phyloP scores from a whole-genome alignment of 129 eudicot species.

The Oenanthe sinensis region DNA sequence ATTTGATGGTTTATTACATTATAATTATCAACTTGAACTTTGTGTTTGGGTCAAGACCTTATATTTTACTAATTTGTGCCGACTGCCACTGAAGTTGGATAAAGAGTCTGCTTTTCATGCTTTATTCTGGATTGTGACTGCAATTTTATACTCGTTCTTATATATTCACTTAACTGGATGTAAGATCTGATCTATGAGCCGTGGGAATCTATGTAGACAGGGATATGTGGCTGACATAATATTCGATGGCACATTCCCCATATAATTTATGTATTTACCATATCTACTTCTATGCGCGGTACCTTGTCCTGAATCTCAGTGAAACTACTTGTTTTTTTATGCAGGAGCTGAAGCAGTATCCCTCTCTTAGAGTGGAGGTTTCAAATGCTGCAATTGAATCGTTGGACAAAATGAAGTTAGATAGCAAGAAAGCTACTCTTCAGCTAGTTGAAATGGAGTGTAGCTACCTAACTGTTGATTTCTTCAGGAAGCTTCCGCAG shows the following conservation, averaged over 20 bases:
- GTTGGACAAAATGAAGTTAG: conserved; percentile 72
- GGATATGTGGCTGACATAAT: conserved; percentile 13
- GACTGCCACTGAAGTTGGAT: not conserved
- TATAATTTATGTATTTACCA: not conserved
- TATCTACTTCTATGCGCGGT: not conserved
- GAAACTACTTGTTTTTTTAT: conserved; percentile 8
- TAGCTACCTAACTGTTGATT: conserved; percentile 83
- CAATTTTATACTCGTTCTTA: not conserved
- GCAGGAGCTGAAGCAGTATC: conserved; percentile 88
- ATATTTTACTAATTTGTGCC: not conserved
- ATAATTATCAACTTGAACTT: not conserved
- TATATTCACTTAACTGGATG: not conserved
- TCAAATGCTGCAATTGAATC: conserved; percentile 70
- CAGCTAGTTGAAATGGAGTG: conserved; percentile 96
- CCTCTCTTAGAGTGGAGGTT: conserved; percentile 76
- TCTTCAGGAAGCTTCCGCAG: conserved; percentile 95
- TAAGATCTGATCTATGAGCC: not conserved
- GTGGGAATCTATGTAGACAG: not conserved
- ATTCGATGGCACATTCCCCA: not conserved
- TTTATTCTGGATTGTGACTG: not conserved
- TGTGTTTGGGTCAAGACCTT: not conserved
- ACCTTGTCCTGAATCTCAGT: not conserved
- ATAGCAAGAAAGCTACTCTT: conserved; percentile 78
- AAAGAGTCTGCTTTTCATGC: not conserved
- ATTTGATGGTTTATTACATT: not conserved